Evolutionary conservation across 208 protist species (phyloP), one percentile per base, ranked within the genome.

Genomic region (Wallacemonas sp.): DNA sequence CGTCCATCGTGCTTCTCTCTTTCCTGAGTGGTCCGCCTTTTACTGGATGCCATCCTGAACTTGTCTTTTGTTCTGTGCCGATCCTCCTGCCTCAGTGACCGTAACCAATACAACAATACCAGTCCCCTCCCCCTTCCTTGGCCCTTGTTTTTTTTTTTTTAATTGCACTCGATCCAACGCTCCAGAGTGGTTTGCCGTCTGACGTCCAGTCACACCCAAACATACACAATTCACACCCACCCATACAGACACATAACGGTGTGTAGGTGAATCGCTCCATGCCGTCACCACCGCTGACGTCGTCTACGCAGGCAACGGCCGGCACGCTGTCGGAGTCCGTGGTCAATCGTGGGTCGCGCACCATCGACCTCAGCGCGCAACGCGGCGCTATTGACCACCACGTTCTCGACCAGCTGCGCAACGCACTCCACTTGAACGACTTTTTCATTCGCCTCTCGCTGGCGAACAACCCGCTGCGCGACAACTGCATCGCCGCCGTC

Each of bases 321-420:
- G 42, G 23, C 64, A 63, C 54, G 7, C 42, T 64, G 4, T n/a
- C 42, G 10, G 50, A 42, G 11, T 32, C 49, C 3, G 42, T 89
- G 26, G 57, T 86, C 3, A 36, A 81, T 42, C 54, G 61, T 11
- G 32, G 23, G 4, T 31, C 52, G 25, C 65, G 72, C 8, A 63
- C 70, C 44, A 85, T 93, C 59, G 76, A 95, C 57, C 76, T 95
- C 3, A 85, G 89, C 67, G 72, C 84, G 61, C 82, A 91, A 64
- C 57, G 64, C 36, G 71, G 78, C 33, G 73, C 75, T 41, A 64
- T 93, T n/a, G 78, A 82, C 41, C 70, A 54, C 0, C 36, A 59
- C 12, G 79, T 95, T 2, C 38, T 95, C 0, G 66, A 78, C 38
- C 55, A 67, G 26, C 70, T 95, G 23, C 77, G 84, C 32, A 67